phyloP scores from a whole-genome alignment of 305 asterid genomes.

The Fraxinus greggii region DNA sequence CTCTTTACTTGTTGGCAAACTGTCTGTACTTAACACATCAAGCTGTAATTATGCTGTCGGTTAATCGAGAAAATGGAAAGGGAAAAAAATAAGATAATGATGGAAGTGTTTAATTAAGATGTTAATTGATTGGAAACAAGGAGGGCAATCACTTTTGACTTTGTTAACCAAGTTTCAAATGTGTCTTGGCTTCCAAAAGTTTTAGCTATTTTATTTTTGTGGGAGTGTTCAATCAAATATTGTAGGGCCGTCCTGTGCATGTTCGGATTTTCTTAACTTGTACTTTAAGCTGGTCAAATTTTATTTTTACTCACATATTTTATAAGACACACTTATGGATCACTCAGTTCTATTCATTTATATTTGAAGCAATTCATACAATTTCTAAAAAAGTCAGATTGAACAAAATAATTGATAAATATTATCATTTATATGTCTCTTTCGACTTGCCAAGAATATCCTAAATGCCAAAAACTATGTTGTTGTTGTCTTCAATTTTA shows the following conservation, averaged over 20 bases:
- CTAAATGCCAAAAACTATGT: not conserved
- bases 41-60: constrained; percentile 53
- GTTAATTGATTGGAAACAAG: constrained; percentile 42
- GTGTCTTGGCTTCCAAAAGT: constrained; percentile 8
- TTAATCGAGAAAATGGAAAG: constrained; percentile 19
- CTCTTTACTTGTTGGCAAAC: constrained; percentile 25
- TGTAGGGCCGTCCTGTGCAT: not conserved
- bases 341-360: not conserved
- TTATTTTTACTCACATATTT: not conserved
- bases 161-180: constrained; percentile 20
- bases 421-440: not conserved
- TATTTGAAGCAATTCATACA: not conserved
- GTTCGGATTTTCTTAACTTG: not conserved
- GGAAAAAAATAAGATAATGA: constrained; percentile 17
- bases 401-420: not conserved
- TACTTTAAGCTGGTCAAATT: not conserved
- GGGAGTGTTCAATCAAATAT: not conserved
- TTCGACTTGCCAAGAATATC: not conserved
- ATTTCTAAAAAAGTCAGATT: not conserved
- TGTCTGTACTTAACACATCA: constrained; percentile 42
- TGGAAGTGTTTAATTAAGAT: constrained; percentile 14
- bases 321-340: not conserved
- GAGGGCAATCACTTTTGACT: constrained; percentile 46
- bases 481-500: not conserved
- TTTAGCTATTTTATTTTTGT: not conserved